phyloP scores from a whole-genome alignment of 1,284 basidiomycete species.

The Trichosporon asahii region DNA sequence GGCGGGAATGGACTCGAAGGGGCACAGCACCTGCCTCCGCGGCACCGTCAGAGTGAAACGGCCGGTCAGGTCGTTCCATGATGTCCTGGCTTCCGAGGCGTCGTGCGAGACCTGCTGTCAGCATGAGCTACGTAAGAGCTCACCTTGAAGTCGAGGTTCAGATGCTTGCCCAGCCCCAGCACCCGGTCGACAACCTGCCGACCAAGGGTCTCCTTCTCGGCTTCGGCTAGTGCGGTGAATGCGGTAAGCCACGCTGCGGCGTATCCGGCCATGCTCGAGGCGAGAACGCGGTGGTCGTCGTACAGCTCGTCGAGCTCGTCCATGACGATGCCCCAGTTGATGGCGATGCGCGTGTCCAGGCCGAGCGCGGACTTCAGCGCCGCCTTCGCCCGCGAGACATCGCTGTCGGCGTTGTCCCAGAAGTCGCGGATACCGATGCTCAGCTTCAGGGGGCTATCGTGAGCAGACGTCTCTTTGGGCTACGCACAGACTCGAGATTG shows the following conservation, averaged over 20 bases:
- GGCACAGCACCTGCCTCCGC: not conserved
- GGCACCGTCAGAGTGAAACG: not conserved
- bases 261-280: not conserved
- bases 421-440: constrained; percentile 2
- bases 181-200: not conserved
- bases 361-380: not conserved
- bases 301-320: constrained; percentile 8
- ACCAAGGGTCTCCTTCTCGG: not conserved
- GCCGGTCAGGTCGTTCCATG: not conserved
- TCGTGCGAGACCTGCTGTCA: not conserved
- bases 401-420: constrained; percentile 8
- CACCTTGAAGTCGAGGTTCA: not conserved
- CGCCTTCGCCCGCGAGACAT: not conserved
- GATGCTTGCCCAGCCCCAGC: not conserved
- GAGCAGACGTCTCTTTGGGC: not conserved
- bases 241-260: not conserved
- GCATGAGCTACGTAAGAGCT: not conserved
- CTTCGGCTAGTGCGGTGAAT: not conserved
- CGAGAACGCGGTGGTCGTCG: not conserved
- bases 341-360: not conserved
- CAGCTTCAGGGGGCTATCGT: not conserved
- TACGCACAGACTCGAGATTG: constrained; percentile 1
- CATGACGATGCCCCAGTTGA: not conserved
- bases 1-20: not conserved
- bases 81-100: not conserved